Evolutionary conservation across 139 green algal genomes (phyloP), one percentile per base, ranked within the genome.

Genomic region (Chlamydomonas sp.): DNA sequence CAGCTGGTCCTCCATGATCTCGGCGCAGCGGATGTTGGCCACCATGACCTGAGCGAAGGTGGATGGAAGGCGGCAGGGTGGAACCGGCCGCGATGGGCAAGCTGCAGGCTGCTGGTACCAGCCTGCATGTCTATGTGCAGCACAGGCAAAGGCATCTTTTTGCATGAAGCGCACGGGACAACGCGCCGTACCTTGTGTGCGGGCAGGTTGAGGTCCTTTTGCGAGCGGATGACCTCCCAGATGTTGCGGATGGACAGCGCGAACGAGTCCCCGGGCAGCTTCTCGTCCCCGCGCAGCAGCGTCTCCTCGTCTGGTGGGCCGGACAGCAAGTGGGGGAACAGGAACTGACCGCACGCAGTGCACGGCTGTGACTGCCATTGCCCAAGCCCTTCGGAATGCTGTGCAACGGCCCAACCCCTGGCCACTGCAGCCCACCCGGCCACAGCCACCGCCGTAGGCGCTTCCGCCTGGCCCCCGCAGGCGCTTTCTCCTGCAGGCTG

Each of bases 121-220:
- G 12, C 10, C 3, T 20, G 67, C 8, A 72, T 72, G 57, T 6
- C 49, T 60, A 60, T 12, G 73, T 76, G 71, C 15, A 8, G 16
- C 16, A 31, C 73, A 78, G 18, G 73, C 20, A 67, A 10, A 8
- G 7, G 63, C 63, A 67, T 15, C 63, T 10, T 8, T 10, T 15
- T 10, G 63, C 63, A 67, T 10, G 9, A 8, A 8, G 9, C 73
- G 20, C 69, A 76, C 69, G 69, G 10, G 69, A 14, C 8, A 16
- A 14, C 10, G 9, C 12, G 57, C 9, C 90, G 59, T 85, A 97
- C 96, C 93, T 97, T 98, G 94, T 99, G 98, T 1, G 98, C 98
- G 1, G 98, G 98, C 63, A 99, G 93, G 88, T 99, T 97, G 78
- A 99, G 95, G 93, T 99, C 98, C 89, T 97, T 98, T 91, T 99